Conservation (phyloP, 768 basidiomycete genomes). For the Pleurotus citrinopileatus region DNA sequence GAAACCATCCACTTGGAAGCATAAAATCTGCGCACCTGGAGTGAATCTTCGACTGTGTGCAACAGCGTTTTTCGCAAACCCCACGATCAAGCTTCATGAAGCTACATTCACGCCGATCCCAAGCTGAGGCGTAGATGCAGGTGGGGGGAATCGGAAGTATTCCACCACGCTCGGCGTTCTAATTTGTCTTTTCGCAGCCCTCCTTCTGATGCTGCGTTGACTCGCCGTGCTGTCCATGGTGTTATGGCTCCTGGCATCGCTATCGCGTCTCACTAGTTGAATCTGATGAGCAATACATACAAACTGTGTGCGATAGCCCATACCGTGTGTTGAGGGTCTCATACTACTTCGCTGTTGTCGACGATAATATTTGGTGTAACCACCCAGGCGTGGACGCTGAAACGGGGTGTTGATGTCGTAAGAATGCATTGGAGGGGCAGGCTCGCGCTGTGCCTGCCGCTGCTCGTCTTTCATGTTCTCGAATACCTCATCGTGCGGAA, state of each 20-base stretch:
- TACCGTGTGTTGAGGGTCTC: no score
- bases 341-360: not conserved
- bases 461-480: not conserved
- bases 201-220: not conserved
- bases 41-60: no score
- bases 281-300: no score
- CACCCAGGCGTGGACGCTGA: not conserved
- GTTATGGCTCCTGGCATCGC: not conserved
- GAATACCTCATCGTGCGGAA: not conserved
- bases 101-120: not conserved
- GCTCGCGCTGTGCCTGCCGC: not conserved
- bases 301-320: no score
- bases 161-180: not conserved
- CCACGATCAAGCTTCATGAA: no score
- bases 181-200: not conserved
- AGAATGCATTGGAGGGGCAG: not conserved
- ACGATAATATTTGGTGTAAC: not conserved
- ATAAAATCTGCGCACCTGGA: no score
- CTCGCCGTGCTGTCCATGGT: not conserved
- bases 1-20: no score
- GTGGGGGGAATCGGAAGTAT: not conserved
- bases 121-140: not conserved
- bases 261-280: not conserved
- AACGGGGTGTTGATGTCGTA: not conserved
- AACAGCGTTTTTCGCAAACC: no score